A percentile compares a stretch with the other conserved stretches of the same genome.
Conservation (phyloP, 768 basidiomycete species). For the Hydnum rufescens region DNA sequence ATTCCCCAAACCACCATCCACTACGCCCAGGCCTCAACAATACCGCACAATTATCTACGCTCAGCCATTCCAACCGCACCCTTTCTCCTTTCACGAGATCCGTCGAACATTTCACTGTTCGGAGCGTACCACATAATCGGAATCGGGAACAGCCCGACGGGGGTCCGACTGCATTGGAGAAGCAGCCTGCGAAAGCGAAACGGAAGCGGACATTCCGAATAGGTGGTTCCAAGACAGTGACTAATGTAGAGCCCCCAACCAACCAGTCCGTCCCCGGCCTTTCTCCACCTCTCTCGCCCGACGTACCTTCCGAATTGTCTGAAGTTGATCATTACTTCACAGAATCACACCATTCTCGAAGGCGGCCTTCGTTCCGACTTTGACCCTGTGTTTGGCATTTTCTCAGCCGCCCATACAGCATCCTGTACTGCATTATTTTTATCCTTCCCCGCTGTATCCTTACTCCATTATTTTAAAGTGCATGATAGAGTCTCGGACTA, state of each 20-base stretch:
- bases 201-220: conserved; percentile 56
- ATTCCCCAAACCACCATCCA: conserved; percentile 11
- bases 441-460: not conserved
- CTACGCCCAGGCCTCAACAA: conserved; percentile 51
- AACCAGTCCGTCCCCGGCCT: conserved; percentile 16
- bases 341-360: not conserved
- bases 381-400: too few relatives aligned
- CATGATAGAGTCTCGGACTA: not conserved
- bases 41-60: conserved; percentile 63
- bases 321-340: conserved; percentile 59
- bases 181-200: conserved; percentile 41
- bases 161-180: conserved; percentile 3
- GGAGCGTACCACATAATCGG: conserved; percentile 41
- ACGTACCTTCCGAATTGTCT: conserved; percentile 31
- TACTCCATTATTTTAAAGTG: not conserved
- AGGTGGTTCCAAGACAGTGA: conserved; percentile 17
- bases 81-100: conserved; percentile 84
- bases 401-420: not conserved
- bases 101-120: conserved; percentile 78
- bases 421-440: not conserved
- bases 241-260: not conserved
- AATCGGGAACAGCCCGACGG: conserved; percentile 23
- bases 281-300: conserved; percentile 15
- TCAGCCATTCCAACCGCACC: conserved; percentile 81
- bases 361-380: not conserved